Base-by-base conservation (phyloP, 805 yeast species). In the Wickerhamiella brachini region DNA sequence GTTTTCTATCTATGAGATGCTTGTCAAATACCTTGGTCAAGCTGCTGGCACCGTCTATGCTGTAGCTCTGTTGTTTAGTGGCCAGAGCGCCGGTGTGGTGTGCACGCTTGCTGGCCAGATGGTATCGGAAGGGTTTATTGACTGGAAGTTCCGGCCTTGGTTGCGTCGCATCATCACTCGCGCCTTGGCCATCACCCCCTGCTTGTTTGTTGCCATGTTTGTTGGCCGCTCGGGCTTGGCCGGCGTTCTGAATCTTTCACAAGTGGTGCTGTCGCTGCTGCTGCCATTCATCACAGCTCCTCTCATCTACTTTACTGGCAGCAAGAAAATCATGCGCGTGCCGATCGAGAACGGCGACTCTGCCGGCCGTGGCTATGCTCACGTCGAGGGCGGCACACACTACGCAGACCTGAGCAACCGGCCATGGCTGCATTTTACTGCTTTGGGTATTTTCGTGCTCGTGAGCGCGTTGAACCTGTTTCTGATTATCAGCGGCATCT, bases 41-140 rank as follows among this genome's bases (percentile, higher is more conserved):
- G 79, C 88, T 5, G 97, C 96, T 0, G 97, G 95, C 5, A 70
- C 85, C 9, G 81, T 88, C 0, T 88, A 89, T 71, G 96, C 95
- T 0, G 67, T 87, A 48, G 96, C 96, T 1, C 76, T 88, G 67
- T 70, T 88, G 45, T 88, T 85, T 63, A 81, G 90, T 13, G 97
- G 97, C n/a, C 90, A 88, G 62, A 82, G 93, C 60, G 96, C 96
- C 2, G 96, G 96, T 43, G 85, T 90, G 41, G 95, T 88, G 18
- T 88, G 95, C 62, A 89, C 96, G 0, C 74, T 89, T 60, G 89
- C 96, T 1, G 95, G 96, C 38, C 96, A 88, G 64, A 85, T 86
- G 79, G 94, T 88, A 8, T 80, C 86, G 60, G 95, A 88, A 65
- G 97, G 97, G 0, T 89, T 87, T 59, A 72, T 86, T 23, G 72